Percentiles rank a stretch among this genome's conserved stretches.
phyloP scores from a whole-genome alignment of 73 alveolate genomes.

The Effrenium voratum region DNA sequence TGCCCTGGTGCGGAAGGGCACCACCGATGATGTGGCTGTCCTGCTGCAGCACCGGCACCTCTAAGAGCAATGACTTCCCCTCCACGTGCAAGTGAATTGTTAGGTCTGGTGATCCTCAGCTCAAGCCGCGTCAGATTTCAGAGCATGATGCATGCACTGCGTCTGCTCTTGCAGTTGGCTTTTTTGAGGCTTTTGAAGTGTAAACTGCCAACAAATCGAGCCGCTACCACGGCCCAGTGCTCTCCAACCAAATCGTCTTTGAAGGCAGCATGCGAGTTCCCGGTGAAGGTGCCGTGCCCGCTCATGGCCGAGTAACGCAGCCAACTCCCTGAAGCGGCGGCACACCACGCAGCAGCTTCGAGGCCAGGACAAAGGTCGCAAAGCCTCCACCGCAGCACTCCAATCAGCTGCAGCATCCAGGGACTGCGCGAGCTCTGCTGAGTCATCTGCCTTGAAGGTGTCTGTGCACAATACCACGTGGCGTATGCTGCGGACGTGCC shows the following conservation, averaged over 20 bases:
- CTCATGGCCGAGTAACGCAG: background rate
- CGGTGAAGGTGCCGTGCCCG: background rate
- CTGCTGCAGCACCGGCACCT: conserved; percentile 58
- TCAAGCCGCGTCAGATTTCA: background rate
- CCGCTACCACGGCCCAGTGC: conserved; percentile 13
- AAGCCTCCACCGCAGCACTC: background rate
- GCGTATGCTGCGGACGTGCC: conserved; percentile 75
- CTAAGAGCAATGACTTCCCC: background rate
- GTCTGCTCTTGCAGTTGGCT: too few relatives aligned
- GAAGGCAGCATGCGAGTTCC: background rate
- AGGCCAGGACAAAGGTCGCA: background rate
- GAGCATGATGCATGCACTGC: background rate
- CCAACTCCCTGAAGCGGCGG: background rate
- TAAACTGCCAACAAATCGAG: background rate
- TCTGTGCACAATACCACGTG: background rate
- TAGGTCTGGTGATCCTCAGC: conserved; percentile 55
- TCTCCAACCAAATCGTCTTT: conserved; percentile 21
- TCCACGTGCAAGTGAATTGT: conserved; percentile 17
- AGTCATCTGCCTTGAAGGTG: background rate
- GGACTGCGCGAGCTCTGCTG: background rate
- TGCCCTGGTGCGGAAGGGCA: conserved; percentile 37
- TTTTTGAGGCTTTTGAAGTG: background rate
- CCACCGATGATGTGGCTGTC: background rate
- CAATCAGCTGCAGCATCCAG: conserved; percentile 12
- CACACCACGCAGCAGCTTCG: conserved; percentile 12